Evolutionary conservation across 306 rosid genomes (phyloP), one percentile per base, ranked within the genome.

Genomic region (Myrica gale): DNA sequence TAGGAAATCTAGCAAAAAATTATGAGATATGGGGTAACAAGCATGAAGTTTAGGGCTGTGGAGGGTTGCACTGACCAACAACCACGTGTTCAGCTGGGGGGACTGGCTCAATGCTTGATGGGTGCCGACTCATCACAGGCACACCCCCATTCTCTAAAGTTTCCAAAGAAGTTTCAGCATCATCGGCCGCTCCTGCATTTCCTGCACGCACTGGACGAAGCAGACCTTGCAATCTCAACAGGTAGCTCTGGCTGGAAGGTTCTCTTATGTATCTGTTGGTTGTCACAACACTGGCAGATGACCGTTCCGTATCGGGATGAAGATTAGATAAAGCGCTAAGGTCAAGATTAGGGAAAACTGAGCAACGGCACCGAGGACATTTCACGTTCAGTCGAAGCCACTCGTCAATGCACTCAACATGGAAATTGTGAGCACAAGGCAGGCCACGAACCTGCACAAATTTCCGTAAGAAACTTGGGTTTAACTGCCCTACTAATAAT

Each of bases 351-450:
- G 99, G 99, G 80, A 96, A 96, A 76, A 96, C 99, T 13, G 98
- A 96, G 85, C 99, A 96, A 43, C 99, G 98, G 78, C 99, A 96
- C 50, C 99, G 89, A 54, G 99, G 99, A 78, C 99, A 96, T 87
- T 92, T 96, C 81, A 96, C 99, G 72, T 96, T 96, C 84, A 96
- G 83, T 68, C 99, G 91, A 80, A 96, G 99, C 99, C 99, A 96
- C 91, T 96, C 91, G 56, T 96, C 99, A 4, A 96, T 96, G 86
- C 99, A 96, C 82, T 87, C 98, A 68, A 92, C 99, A 61, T 96
- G 99, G 84, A 96, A 96, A 81, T 96, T 96, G 80, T 96, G 99
- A 8, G 99, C 98, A 43, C 99, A 96, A 54, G 99, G 99, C 74
- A 96, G 84, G 75, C 99, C 99, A 41, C 99, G 97, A 50, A 96